These are phyloP conservation scores for Fusarium musae DNA, from an alignment of 2,329 filamentous ascomycete genomes.

Conservation along the genomic window DNA sequence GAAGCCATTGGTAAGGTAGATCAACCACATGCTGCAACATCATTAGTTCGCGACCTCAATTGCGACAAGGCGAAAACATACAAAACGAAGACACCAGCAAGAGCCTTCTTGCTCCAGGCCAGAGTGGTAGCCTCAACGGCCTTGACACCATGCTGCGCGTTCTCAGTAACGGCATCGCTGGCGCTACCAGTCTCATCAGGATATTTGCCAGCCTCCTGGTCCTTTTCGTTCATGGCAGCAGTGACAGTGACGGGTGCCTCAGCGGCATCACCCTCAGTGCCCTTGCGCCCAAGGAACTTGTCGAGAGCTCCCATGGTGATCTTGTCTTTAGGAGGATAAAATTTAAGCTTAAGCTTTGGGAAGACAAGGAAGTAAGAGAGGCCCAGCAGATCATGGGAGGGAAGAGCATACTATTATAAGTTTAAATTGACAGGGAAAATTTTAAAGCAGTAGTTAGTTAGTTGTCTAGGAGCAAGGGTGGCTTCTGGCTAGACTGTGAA, in stretches of 20 bases:
- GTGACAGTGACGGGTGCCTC: constrained; percentile 24
- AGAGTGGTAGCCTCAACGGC: constrained; percentile 55
- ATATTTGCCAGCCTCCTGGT: constrained; percentile 16
- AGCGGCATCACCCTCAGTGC: constrained; percentile 5
- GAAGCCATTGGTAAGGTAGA: constrained; percentile 64
- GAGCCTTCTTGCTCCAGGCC: constrained; percentile 53
- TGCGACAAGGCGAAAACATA: constrained; percentile 30
- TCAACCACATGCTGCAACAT: constrained; percentile 55
- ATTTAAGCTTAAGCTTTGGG: constrained; percentile 16
- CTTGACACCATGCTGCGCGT: constrained; percentile 53
- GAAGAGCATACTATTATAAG: constrained; percentile 10
- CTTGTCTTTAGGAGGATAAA: constrained; percentile 8
- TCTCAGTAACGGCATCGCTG: constrained; percentile 29
- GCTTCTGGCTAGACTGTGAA: constrained; percentile 10
- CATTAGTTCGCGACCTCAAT: neutral
- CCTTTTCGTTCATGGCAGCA: constrained; percentile 30
- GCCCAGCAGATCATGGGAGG: neutral
- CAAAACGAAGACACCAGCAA: constrained; percentile 50
- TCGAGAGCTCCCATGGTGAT: constrained; percentile 34
- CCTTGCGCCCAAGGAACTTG: constrained; percentile 34
- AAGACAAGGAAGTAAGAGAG: constrained; percentile 14
- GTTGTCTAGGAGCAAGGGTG: constrained; percentile 3
- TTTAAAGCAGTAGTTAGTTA: constrained; percentile 7
- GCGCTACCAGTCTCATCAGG: constrained; percentile 16
- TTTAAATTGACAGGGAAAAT: constrained; percentile 4